Evolutionary conservation across 208 protist genomes (phyloP).

Genomic region (Naegleria gruberi): DNA sequence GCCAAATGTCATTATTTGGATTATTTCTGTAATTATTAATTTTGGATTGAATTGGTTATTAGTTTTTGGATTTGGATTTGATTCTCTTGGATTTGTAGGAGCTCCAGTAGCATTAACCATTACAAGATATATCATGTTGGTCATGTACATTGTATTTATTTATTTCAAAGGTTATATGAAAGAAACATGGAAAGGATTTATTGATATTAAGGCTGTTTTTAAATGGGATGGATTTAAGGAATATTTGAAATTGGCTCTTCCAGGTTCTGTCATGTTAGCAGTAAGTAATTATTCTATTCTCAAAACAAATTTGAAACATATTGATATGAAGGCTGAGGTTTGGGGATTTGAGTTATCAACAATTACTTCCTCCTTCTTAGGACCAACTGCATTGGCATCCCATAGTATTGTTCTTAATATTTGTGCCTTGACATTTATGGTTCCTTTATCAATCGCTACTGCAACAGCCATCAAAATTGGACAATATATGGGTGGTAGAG

Average conservation of each 20-base stretch:
- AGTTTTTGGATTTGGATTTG: background rate
- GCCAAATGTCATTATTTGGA: background rate
- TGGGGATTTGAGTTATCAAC: background rate
- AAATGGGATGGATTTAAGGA: background rate
- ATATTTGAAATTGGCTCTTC: background rate
- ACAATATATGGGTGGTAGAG: background rate
- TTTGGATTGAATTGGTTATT: background rate
- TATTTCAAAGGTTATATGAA: background rate
- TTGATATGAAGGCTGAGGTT: no score
- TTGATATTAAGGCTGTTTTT: background rate
- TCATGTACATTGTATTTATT: background rate
- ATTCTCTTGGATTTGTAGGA: background rate
- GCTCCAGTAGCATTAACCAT: background rate
- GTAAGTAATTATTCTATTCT: no score
- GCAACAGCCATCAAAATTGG: background rate
- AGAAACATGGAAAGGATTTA: background rate
- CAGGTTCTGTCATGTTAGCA: background rate
- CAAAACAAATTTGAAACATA: no score
- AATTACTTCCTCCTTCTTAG: background rate
- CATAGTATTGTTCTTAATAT: background rate
- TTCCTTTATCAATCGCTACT: background rate
- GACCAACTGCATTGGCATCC: background rate
- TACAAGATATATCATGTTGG: background rate
- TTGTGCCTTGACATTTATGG: background rate
- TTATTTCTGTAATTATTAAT: background rate